phyloP scores from a whole-genome alignment of 495 filamentous ascomycete species.

The Annulohypoxylon stygium region DNA sequence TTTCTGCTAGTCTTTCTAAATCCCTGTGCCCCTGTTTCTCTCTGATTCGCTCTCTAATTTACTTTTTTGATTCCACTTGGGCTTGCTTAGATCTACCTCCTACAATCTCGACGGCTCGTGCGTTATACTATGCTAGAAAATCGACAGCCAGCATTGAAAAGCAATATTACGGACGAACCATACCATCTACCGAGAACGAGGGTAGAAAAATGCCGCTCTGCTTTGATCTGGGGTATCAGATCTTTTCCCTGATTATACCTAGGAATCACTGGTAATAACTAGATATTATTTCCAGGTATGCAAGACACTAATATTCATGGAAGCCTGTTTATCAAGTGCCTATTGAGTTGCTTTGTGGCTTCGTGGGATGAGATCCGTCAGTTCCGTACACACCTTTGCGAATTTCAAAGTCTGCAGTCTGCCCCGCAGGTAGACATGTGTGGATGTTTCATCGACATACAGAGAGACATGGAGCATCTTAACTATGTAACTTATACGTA shows the following conservation, averaged over 20 bases:
- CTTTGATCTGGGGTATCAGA: not conserved
- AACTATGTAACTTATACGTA: constrained; percentile 16
- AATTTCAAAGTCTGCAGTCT: constrained; percentile 18
- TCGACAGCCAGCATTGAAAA: not conserved
- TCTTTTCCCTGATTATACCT: constrained; percentile 10
- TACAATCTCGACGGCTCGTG: not conserved
- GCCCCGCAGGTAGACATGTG: constrained; percentile 19
- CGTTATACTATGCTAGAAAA: not conserved
- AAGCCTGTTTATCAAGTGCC: constrained; percentile 11
- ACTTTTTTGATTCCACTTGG: not conserved
- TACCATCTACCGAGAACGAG: not conserved
- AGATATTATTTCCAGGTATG: not conserved
- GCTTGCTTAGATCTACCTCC: not conserved
- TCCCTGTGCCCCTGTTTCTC: not conserved
- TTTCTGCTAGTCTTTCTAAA: not conserved
- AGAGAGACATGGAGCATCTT: not conserved
- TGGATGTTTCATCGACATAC: constrained; percentile 12
- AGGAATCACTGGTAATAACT: not conserved
- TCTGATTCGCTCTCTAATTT: not conserved
- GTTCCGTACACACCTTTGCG: constrained; percentile 12
- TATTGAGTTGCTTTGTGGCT: not conserved
- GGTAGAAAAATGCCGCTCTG: not conserved
- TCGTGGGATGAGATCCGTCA: constrained; percentile 23
- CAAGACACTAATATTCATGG: constrained; percentile 12
- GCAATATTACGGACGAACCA: constrained; percentile 12